Evolutionary conservation across 768 basidiomycete genomes (phyloP), one percentile per base, ranked within the genome.

Genomic region (Podaxis sp.): DNA sequence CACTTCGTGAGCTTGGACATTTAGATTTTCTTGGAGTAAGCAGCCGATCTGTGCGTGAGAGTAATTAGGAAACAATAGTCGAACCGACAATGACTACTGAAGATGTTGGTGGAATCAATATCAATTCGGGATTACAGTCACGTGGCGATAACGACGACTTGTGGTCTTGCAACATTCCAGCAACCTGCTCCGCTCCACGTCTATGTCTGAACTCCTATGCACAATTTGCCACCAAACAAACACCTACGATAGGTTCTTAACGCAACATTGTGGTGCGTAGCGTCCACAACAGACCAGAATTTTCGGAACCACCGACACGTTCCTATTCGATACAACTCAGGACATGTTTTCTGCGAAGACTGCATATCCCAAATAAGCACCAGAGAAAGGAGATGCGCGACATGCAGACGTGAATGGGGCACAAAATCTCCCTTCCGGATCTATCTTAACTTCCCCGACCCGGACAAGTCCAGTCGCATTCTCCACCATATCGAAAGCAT

Each of bases 261-360:
- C 36, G n/a, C 57, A 58, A 10, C 57, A 38, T n/a, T 58, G 57
- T 14, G 57, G 57, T 58, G 38, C 27, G 48, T 28, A 23, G 2
- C 18, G 3, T 23, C 25, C 47, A 23, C 23, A 14, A 50, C 16
- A 3, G 13, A 11, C n/a, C 47, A 23, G 23, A 14, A 13, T 16
- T n/a, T n/a, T 38, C 44, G 25, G 25, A 5, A 11, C 13, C 36
- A 27, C 35, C 37, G 36, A 18, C 5, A 10, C 9, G n/a, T 13
- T 36, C 28, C n/a, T 47, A 44, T 27, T 46, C 28, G 2, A 46
- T 28, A n/a, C 14, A 18, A 23, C 13, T 35, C 23, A 61, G 59
- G 59, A 3, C 59, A 61, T 44, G 53, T 47, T 7, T 61, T 61
- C 52, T 61, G 59, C 35, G 35, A 50, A n/a, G 52, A 54, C 36